Conservation (phyloP, 306 rosid species). For the Ammopiptanthus mongolicus region DNA sequence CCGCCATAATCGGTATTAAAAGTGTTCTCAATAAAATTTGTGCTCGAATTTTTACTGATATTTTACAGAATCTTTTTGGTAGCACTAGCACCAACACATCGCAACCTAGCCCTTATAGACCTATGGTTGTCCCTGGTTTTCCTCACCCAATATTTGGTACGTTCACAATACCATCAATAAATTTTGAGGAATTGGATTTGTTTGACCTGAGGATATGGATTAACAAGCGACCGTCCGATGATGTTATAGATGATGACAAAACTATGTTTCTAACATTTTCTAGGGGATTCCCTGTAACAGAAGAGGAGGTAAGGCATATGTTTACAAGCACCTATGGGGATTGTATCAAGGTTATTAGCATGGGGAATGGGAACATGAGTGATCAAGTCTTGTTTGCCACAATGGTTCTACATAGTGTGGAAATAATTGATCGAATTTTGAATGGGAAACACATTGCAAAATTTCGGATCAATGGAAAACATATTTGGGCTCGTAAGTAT, state of each 20-base stretch:
- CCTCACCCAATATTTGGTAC: constrained; percentile 55
- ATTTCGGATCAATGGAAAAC: constrained; percentile 46
- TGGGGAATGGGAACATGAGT: constrained; percentile 26
- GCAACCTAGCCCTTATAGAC: background rate
- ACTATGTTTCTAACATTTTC: constrained; percentile 69
- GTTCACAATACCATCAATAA: constrained; percentile 16
- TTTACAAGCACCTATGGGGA: constrained; percentile 28
- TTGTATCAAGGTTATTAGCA: constrained; percentile 34
- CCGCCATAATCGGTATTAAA: constrained; percentile 37
- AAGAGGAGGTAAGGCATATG: constrained; percentile 29
- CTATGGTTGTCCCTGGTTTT: constrained; percentile 34
- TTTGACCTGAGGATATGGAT: constrained; percentile 29
- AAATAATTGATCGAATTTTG: constrained; percentile 35
- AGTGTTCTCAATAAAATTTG: constrained; percentile 34
- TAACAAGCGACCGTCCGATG: background rate
- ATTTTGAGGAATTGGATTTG: background rate
- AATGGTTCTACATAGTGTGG: constrained; percentile 36
- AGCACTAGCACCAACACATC: background rate
- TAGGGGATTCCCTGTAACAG: constrained; percentile 45
- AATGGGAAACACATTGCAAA: constrained; percentile 36
- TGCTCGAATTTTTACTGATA: constrained; percentile 45
- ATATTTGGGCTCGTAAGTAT: constrained; percentile 66
- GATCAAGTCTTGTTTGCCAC: constrained; percentile 53
- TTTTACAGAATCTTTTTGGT: constrained; percentile 27
- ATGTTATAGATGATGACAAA: constrained; percentile 34